Base-by-base conservation (phyloP, 164 flowering plant species). In the Sedum album region DNA sequence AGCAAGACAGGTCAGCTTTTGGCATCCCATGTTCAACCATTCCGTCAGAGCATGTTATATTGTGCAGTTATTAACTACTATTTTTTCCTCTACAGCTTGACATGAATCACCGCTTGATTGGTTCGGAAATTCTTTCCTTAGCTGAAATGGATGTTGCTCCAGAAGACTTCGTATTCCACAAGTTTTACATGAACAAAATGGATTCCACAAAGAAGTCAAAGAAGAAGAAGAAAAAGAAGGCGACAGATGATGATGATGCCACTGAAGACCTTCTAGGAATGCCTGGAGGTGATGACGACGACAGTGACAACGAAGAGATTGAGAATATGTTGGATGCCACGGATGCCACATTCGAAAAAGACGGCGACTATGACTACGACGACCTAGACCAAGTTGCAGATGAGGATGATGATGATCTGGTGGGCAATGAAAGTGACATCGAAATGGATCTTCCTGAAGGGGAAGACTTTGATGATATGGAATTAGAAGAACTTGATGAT, bases 91-190 rank as follows among this genome's bases (percentile, higher is more conserved):
- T n/a, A 4, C 90, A 94, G 99, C 82, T 94, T 71, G 94, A 87
- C 66, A 83, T 82, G 81, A 80, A 71, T 75, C 80, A 75, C 70
- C 90, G 83, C 64, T 69, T 90, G 68, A 82, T 92, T 71, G 99
- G 99, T 41, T 76, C 81, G 15, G 97, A 95, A 68, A 86, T 95
- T 71, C 78, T 95, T 20, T 84, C 93, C 20, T 67, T 95, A 69
- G 97, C 91, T 31, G 98, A 92, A 75, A 78, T 30, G 15, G 96
- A 92, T 70, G 99, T 95, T 18, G 82, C 96, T 4, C 94, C 97
- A 1, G 99, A 95, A 77, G 98, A 95, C 77, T 81, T 92, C 8
- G 93, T 90, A 46, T 92, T 92, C 80, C 98, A 92, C 85, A 92
- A 80, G 76, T 95, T 95, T 75, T 95, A 92, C 69, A 55, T 75